Base-by-base conservation (phyloP, 2,329 filamentous ascomycete genomes). In the Scopulariopsis brevicaulis region DNA sequence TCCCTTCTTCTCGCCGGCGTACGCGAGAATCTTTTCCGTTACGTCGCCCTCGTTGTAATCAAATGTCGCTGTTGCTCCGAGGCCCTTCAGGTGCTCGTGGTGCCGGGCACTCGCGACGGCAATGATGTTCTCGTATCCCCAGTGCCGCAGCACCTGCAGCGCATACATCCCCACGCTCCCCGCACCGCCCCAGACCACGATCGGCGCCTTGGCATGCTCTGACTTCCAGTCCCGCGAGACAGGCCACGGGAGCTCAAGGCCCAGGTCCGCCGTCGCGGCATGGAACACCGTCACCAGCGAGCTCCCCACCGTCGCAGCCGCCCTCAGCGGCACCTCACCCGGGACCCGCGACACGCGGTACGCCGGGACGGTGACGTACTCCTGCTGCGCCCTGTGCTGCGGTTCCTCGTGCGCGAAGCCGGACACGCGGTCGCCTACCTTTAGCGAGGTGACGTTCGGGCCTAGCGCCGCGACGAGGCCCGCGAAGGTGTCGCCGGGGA, bases 241-340 rank as follows among this genome's bases (percentile, higher is more conserved):
- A 0, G 81, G 82, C 80, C 81, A 85, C 0, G 81, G 81, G 0
- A 82, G 71, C 35, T 74, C 73, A 22, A 86, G 66, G 0, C 67
- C 71, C 14, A 86, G 69, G 60, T 85, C 80, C 1, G 59, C 60
- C 1, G 67, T 70, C 2, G 80, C 65, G 5, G 79, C 70, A 64
- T 86, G 80, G 65, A 84, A 80, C 12, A 78, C 80, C 0, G 51
- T 53, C 34, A 85, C 76, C 32, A 83, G 67, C 62, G 83, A 85
- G 54, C 79, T 77, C 0, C 80, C 76, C 2, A 84, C 65, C 0
- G 81, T 82, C 6, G 76, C 77, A 1, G 79, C 80, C 60, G 77
- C 71, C 53, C 73, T 64, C 48, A 75, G 64, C 1, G 70, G 70
- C 34, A 77, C 64, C 25, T 67, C 70, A 12, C 66, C 59, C 1